These are phyloP conservation scores for Tricholoma sp. DNA, from an alignment of 768 basidiomycete genomes.

Conservation along the genomic window DNA sequence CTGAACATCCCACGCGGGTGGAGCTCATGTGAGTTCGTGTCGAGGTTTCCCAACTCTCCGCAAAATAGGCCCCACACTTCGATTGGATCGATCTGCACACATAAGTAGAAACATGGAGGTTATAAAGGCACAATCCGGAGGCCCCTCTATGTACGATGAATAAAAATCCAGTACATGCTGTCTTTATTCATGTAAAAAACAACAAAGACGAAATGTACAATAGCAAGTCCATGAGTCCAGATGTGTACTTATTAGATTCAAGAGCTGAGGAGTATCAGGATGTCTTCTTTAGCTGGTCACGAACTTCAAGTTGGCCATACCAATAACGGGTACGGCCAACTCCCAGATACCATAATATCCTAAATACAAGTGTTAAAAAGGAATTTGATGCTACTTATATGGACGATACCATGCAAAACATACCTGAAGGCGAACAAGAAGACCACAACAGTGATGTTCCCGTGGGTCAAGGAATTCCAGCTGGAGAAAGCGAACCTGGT, in stretches of 20 bases:
- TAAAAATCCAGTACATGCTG: no score
- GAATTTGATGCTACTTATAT: background rate
- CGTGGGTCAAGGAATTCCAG: slow-evolving; percentile 76
- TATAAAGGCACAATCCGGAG: no score
- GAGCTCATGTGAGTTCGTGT: background rate
- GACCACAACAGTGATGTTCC: slow-evolving; percentile 64
- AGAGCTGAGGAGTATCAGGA: background rate
- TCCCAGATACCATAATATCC: slow-evolving; percentile 17
- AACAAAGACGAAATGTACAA: no score
- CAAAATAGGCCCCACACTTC: background rate
- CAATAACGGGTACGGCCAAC: slow-evolving; percentile 17
- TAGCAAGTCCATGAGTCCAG: no score
- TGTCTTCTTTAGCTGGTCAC: slow-evolving; percentile 1
- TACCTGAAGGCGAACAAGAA: slow-evolving; percentile 57
- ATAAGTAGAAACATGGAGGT: no score
- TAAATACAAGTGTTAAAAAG: slow-evolving; percentile 1
- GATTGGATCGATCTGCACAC: no score
- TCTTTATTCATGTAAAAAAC: no score
- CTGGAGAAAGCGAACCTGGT: slow-evolving; percentile 41
- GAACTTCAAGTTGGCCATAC: slow-evolving; percentile 6
- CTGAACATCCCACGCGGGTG: background rate
- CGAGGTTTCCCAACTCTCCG: background rate
- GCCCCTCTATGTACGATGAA: no score
- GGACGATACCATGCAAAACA: slow-evolving; percentile 2
- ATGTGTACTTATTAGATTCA: no score